Base-by-base conservation (phyloP, 1,284 basidiomycete genomes). In the Phellinidium pouzarii region DNA sequence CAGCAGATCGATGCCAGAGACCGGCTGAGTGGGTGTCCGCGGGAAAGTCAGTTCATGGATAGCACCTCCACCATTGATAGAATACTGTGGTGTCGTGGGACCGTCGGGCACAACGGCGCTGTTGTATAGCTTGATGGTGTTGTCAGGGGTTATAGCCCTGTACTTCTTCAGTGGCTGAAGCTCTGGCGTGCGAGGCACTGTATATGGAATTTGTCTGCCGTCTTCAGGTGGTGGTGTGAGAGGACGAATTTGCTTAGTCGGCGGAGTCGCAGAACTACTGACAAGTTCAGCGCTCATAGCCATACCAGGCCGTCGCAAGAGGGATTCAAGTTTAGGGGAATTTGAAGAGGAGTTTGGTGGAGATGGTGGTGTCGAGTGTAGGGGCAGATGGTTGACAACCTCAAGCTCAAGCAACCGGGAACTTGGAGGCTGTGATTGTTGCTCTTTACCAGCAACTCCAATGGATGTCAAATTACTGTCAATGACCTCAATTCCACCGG, bases 1-100 rank as follows among this genome's bases (percentile, higher is more conserved):
- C 6, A 71, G 58, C 9, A 70, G 60, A 27, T 69, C 68, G 4
- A 63, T 64, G n/a, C 70, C 58, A 27, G 64, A 64, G 14, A n/a
- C 56, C 19, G 61, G 54, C 12, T 54, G 44, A 8, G 61, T 54
- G 14, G 66, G 69, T 0, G 65, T 66, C 6, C 26, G 64, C 53
- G 5, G 65, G 60, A 8, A 63, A 54, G 27, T 3, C 20, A 19
- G 22, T 7, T 36, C 19, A 19, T 26, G 31, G 4, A 34, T 29
- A 22, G 22, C 43, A 31, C 38, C 41, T 7, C 26, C 48, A 25
- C 54, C 54, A 34, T 55, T 55, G 20, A 55, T 51, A 5, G 27
- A 17, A 23, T 42, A 36, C 2, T 47, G 36, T 20, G 54, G 54
- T 9, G 56, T 51, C 22, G 48, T 36, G 26, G 49, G 56, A 44